These are phyloP conservation scores for Suillus discolor DNA, from an alignment of 768 basidiomycete genomes.

Conservation along the genomic window DNA sequence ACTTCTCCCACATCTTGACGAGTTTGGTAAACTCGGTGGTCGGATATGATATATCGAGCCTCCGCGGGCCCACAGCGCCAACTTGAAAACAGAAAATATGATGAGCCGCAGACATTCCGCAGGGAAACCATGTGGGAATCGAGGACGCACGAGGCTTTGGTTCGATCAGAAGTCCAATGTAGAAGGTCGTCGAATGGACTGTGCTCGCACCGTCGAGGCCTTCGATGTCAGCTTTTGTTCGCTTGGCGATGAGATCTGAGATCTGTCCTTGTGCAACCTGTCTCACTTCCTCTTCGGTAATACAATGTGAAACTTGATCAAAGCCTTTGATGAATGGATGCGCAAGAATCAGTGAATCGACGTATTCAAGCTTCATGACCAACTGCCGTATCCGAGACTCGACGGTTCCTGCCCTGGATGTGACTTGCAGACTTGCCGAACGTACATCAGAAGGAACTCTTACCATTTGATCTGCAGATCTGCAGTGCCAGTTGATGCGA, in stretches of 20 bases:
- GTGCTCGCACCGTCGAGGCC: slow-evolving; percentile 73
- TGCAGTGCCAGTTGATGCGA: slow-evolving; percentile 81
- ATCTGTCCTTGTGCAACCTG: slow-evolving; percentile 88
- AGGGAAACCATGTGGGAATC: slow-evolving; percentile 16
- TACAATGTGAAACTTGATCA: slow-evolving; percentile 82
- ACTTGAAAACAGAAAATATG: slow-evolving; percentile 46
- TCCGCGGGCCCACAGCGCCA: slow-evolving; percentile 74
- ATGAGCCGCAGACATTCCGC: slow-evolving; percentile 19
- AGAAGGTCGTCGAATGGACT: slow-evolving; percentile 97
- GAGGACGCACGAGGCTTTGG: slow-evolving; percentile 79
- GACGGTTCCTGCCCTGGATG: slow-evolving; percentile 86
- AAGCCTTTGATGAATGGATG: slow-evolving; percentile 97
- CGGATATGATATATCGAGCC: slow-evolving; percentile 95
- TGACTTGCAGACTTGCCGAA: slow-evolving; percentile 17
- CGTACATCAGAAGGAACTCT: slow-evolving; percentile 24
- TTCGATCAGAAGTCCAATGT: slow-evolving; percentile 91
- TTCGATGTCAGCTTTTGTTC: slow-evolving; percentile 79
- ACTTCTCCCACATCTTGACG: slow-evolving; percentile 95
- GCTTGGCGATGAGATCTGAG: slow-evolving; percentile 66
- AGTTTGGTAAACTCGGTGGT: slow-evolving; percentile 93
- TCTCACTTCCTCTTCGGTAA: slow-evolving; percentile 85
- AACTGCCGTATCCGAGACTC: slow-evolving; percentile 95
- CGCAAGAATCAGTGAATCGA: slow-evolving; percentile 87
- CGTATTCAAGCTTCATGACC: slow-evolving; percentile 97
- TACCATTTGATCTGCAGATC: slow-evolving; percentile 96